Evolutionary conservation across 1,284 basidiomycete genomes (phyloP).

Genomic region (Trametes polyzona): DNA sequence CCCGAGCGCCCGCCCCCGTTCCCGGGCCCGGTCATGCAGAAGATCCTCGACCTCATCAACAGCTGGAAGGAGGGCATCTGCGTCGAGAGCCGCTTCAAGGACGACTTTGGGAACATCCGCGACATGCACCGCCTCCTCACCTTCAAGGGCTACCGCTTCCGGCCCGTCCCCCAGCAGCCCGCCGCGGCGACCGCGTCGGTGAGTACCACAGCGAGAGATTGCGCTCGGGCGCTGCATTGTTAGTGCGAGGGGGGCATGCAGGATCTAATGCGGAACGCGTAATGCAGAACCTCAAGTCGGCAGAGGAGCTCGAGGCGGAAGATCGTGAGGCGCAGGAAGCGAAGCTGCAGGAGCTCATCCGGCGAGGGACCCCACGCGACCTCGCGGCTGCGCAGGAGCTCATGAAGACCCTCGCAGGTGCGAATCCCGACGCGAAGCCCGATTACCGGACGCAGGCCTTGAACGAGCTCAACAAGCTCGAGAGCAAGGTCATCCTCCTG

Average conservation of each 20-base stretch:
- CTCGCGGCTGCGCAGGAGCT: conserved; percentile 95
- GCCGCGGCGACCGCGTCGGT: conserved; percentile 54
- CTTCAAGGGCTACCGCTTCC: conserved; percentile 97
- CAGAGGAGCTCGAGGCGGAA: conserved; percentile 96
- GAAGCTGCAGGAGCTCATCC: conserved; percentile 97
- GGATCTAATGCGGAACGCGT: too few species aligned
- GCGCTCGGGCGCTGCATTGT: too few species aligned
- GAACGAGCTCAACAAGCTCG: conserved; percentile 92
- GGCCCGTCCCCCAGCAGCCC: conserved; percentile 57
- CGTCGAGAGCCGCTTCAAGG: conserved; percentile 88
- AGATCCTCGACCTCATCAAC: conserved; percentile 93
- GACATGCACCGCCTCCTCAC: conserved; percentile 97
- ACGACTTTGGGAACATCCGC: conserved; percentile 95
- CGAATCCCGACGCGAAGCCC: conserved; percentile 92
- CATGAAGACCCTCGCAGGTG: conserved; percentile 96
- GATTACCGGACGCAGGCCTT: conserved; percentile 92
- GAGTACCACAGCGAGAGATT: conserved; percentile 28
- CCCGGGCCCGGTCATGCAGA: conserved; percentile 92
- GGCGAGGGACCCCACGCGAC: conserved; percentile 94
- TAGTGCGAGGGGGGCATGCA: too few species aligned
- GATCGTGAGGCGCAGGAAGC: conserved; percentile 95
- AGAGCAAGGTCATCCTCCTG: conserved; percentile 90
- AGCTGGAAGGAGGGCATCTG: conserved; percentile 97
- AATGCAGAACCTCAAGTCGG: conserved; percentile 88
- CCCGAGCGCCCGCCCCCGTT: conserved; percentile 97